Percentiles rank a stretch among this genome's conserved stretches.
Conservation (phyloP, 805 yeast species). For the Spathaspora boniae region DNA sequence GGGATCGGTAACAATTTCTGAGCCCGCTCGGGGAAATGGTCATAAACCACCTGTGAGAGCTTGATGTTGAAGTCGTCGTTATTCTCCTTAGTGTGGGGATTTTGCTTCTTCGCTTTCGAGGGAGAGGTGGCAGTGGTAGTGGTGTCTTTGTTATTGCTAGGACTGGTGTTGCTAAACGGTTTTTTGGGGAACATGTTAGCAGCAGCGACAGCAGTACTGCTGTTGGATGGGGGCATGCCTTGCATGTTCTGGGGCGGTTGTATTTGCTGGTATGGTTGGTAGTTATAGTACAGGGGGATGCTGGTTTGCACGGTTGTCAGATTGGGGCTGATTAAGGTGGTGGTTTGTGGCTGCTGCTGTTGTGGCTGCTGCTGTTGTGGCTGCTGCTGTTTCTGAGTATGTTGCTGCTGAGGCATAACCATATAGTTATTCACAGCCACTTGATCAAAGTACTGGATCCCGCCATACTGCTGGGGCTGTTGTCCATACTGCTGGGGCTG, state of each 20-base stretch:
- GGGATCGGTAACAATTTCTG: constrained; percentile 43
- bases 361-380: constrained; percentile 8
- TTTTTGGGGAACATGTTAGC: constrained; percentile 1
- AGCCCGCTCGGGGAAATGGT: constrained; percentile 23
- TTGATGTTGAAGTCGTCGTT: constrained; percentile 8
- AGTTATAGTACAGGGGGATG: constrained; percentile 4
- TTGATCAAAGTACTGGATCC: constrained; percentile 11
- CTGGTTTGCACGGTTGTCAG: constrained; percentile 4
- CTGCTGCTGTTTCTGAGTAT: constrained; percentile 3
- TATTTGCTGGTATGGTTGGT: constrained; percentile 2
- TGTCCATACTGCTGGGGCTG: constrained; percentile 7
- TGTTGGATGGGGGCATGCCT: constrained; percentile 1
- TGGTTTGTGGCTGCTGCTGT: constrained; percentile 6
- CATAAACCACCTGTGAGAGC: constrained; percentile 13
- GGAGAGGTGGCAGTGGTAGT: not conserved
- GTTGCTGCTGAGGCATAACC: constrained; percentile 14
- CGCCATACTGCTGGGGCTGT: constrained; percentile 6
- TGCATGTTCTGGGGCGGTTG: constrained; percentile 2
- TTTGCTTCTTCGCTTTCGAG: constrained; percentile 2
- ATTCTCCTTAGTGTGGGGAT: constrained; percentile 4
- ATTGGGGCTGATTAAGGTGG: constrained; percentile 6
- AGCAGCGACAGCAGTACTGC: no score
- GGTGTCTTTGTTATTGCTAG: not conserved
- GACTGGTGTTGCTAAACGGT: not conserved
- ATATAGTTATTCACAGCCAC: constrained; percentile 20